These are phyloP conservation scores for Piper betle DNA, from an alignment of 164 flowering plant genomes.

Conservation along the genomic window DNA sequence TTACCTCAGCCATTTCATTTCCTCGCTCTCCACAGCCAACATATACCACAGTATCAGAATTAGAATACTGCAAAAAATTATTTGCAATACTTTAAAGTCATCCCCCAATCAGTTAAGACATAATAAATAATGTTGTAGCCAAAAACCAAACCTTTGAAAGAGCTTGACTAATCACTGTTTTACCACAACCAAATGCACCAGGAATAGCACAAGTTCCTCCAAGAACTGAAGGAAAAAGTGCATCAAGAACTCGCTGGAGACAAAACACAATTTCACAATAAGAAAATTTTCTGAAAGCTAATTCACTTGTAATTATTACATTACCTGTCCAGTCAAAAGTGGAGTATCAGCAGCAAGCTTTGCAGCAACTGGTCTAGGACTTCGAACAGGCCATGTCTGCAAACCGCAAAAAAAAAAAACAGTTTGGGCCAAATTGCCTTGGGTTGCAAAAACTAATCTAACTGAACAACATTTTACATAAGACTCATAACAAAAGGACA, in stretches of 20 bases:
- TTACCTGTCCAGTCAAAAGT: conserved; percentile 95
- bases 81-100: too few species aligned
- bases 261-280: conserved; percentile 7
- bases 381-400: conserved; percentile 98
- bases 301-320: background rate
- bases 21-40: conserved; percentile 99
- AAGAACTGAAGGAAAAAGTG: conserved; percentile 98
- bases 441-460: background rate
- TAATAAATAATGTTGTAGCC: background rate
- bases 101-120: background rate
- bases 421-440: background rate
- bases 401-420: conserved; percentile 6
- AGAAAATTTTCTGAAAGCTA: background rate
- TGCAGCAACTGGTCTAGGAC: conserved; percentile 94
- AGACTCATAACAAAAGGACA: conserved; percentile 1
- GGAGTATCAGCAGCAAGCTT: conserved; percentile 99
- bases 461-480: background rate
- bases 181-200: conserved; percentile 99
- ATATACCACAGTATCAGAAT: conserved; percentile 96
- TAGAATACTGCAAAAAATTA: conserved; percentile 71
- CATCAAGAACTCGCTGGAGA: conserved; percentile 97
- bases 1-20: conserved; percentile 99
- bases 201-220: conserved; percentile 99
- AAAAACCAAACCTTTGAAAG: conserved; percentile 72
- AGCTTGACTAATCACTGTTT: conserved; percentile 99